Conservation (phyloP, 2,329 filamentous ascomycete species). For the Tolypocladium cylindrosporum region DNA sequence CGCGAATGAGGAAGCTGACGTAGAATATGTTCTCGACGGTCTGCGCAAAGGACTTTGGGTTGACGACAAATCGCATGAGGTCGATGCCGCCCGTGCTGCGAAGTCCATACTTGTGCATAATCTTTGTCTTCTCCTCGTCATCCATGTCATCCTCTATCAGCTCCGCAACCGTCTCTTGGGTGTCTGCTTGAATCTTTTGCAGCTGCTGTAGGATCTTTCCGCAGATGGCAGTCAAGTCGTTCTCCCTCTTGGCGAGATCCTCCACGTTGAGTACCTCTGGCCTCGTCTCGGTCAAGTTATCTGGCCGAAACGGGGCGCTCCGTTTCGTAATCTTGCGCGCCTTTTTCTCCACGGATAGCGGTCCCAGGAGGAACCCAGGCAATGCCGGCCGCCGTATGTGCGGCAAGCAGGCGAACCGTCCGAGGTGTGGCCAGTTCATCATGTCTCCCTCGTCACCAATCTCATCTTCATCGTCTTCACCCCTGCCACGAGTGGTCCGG, state of each 20-base stretch:
- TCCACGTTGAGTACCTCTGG: slow-evolving; percentile 69
- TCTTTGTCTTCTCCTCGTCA: slow-evolving; percentile 32
- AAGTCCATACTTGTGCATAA: slow-evolving; percentile 58
- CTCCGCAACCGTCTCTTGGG: slow-evolving; percentile 34
- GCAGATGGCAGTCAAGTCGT: slow-evolving; percentile 71
- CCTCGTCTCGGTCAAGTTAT: slow-evolving; percentile 58
- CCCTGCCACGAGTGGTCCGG: slow-evolving; percentile 24
- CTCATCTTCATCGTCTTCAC: slow-evolving; percentile 44
- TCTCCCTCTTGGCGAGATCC: slow-evolving; percentile 68
- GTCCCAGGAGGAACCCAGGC: slow-evolving; percentile 77
- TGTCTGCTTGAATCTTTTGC: slow-evolving; percentile 32
- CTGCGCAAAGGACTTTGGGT: slow-evolving; percentile 84
- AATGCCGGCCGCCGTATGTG: slow-evolving; percentile 65
- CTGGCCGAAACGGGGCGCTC: slow-evolving; percentile 58
- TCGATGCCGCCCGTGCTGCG: slow-evolving; percentile 62
- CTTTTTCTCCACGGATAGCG: slow-evolving; percentile 82
- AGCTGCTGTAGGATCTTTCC: slow-evolving; percentile 61
- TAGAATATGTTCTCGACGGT: slow-evolving; percentile 97
- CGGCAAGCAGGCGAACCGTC: slow-evolving; percentile 65
- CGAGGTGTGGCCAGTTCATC: slow-evolving; percentile 79
- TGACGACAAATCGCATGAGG: slow-evolving; percentile 79
- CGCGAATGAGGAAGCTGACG: slow-evolving; percentile 84
- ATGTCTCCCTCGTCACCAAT: slow-evolving; percentile 66
- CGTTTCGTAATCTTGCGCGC: slow-evolving; percentile 60
- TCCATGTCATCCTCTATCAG: slow-evolving; percentile 35